phyloP scores from a whole-genome alignment of 2,329 filamentous ascomycete species.

The Aphanocladium album region DNA sequence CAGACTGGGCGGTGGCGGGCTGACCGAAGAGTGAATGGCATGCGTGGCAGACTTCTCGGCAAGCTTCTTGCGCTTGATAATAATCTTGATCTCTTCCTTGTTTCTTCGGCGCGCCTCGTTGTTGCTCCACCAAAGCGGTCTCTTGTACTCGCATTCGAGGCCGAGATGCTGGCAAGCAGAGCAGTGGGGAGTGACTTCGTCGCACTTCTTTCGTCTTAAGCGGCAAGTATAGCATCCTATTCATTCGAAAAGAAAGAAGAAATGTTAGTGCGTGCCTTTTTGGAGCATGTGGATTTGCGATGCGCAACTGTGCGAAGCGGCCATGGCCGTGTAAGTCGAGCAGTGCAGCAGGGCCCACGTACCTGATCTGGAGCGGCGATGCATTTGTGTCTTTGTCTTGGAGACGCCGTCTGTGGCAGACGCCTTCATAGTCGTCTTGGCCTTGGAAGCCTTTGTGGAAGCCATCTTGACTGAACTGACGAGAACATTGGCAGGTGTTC shows the following conservation, averaged over 20 bases:
- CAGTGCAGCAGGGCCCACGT: slow-evolving; percentile 34
- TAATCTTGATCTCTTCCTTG: slow-evolving; percentile 94
- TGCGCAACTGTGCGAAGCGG: slow-evolving; percentile 10
- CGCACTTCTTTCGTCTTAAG: slow-evolving; percentile 64
- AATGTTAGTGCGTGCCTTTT: slow-evolving; percentile 25
- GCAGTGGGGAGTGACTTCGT: slow-evolving; percentile 59
- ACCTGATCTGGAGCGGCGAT: slow-evolving; percentile 93
- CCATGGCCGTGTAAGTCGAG: slow-evolving; percentile 26
- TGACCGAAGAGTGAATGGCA: slow-evolving; percentile 49
- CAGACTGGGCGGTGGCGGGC: slow-evolving; percentile 66
- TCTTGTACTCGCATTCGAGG: slow-evolving; percentile 90
- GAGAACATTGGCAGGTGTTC: slow-evolving; percentile 44
- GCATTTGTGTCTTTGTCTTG: slow-evolving; percentile 78
- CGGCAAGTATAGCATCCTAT: slow-evolving; percentile 65
- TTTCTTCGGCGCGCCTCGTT: slow-evolving; percentile 77
- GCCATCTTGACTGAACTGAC: slow-evolving; percentile 53
- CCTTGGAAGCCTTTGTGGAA: slow-evolving; percentile 53
- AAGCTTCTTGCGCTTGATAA: slow-evolving; percentile 95
- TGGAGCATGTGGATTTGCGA: background rate
- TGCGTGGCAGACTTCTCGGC: slow-evolving; percentile 69
- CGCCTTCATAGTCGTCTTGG: slow-evolving; percentile 52
- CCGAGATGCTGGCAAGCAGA: slow-evolving; percentile 68
- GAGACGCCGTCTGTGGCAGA: slow-evolving; percentile 44
- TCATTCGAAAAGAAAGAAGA: slow-evolving; percentile 7
- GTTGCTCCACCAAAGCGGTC: slow-evolving; percentile 96